A percentile compares a stretch with the other conserved stretches of the same genome.
phyloP scores from a whole-genome alignment of 2,329 filamentous ascomycete genomes.

The Lasiodiplodia sp. region DNA sequence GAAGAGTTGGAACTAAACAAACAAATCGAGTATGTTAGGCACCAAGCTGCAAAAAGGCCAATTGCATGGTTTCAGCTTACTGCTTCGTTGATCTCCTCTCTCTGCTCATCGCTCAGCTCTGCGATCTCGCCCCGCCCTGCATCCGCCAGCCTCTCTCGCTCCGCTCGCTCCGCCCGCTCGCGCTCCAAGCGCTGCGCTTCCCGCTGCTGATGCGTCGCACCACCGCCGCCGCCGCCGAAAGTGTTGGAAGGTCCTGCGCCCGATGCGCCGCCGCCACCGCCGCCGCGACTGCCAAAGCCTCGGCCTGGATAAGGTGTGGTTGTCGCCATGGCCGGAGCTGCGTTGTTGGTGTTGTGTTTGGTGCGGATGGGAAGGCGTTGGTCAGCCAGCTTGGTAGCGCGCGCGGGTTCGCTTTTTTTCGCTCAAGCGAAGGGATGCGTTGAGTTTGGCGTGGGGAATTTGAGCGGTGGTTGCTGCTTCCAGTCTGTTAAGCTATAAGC shows the following conservation, averaged over 20 bases:
- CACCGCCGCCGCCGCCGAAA: conserved; percentile 40
- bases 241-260: conserved; percentile 34
- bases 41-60: not conserved
- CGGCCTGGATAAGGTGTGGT: conserved; percentile 22
- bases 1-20: conserved; percentile 82
- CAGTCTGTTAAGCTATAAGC: not conserved
- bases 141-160: conserved; percentile 54
- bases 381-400: conserved; percentile 12
- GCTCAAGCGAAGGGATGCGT: not conserved
- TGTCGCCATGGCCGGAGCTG: conserved; percentile 16
- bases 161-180: conserved; percentile 48
- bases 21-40: not conserved
- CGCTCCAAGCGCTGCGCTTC: conserved; percentile 52
- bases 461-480: conserved; percentile 7
- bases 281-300: conserved; percentile 39
- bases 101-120: conserved; percentile 81
- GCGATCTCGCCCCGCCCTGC: conserved; percentile 58
- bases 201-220: conserved; percentile 46
- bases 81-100: conserved; percentile 92
- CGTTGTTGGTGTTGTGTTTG: conserved; percentile 31
- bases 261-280: conserved; percentile 41
- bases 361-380: conserved; percentile 27
- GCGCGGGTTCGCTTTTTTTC: not conserved
- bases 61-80: conserved; percentile 58
- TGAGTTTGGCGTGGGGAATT: too few species aligned